These are phyloP conservation scores for Barbarea vulgaris DNA, from an alignment of 345 rosid genomes.

Conservation along the genomic window DNA sequence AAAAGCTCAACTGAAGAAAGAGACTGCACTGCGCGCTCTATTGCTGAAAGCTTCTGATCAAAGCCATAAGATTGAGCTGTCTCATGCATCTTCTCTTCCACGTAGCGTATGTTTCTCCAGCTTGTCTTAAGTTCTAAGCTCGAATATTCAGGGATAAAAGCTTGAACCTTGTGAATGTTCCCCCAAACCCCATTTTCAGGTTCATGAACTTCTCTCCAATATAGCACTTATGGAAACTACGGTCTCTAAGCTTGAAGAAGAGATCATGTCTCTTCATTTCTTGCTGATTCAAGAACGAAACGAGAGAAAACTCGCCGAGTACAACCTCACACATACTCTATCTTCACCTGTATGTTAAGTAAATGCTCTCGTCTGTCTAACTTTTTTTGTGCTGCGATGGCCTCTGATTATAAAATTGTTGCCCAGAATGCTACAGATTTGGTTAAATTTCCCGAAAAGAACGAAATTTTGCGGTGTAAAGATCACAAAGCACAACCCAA, in stretches of 20 bases:
- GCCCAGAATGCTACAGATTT: slow-evolving; percentile 34
- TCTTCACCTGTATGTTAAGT: slow-evolving; percentile 46
- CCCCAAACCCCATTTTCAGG: slow-evolving; percentile 40
- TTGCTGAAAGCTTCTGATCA: slow-evolving; percentile 37
- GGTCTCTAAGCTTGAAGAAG: slow-evolving; percentile 69
- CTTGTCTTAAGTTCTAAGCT: background rate
- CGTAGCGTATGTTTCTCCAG: slow-evolving; percentile 20
- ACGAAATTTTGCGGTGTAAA: slow-evolving; percentile 1
- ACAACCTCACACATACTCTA: slow-evolving; percentile 57
- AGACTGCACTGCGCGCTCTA: slow-evolving; percentile 27
- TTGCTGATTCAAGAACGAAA: slow-evolving; percentile 92
- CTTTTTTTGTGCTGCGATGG: background rate
- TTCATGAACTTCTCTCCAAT: slow-evolving; percentile 68
- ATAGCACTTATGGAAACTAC: slow-evolving; percentile 63
- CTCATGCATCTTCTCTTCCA: slow-evolving; percentile 33
- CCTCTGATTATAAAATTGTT: slow-evolving; percentile 23
- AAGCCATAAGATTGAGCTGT: slow-evolving; percentile 32
- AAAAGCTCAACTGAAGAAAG: slow-evolving; percentile 35
- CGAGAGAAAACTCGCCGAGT: slow-evolving; percentile 82
- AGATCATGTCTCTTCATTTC: slow-evolving; percentile 80
- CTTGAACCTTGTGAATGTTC: slow-evolving; percentile 8
- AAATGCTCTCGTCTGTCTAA: background rate
- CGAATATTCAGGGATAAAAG: background rate
- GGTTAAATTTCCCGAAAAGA: slow-evolving; percentile 22
- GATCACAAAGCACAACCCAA: slow-evolving; percentile 32